A percentile compares a stretch with the other conserved stretches of the same genome.
phyloP scores from a whole-genome alignment of 768 basidiomycete genomes.

The Podaxis carcinomalis region DNA sequence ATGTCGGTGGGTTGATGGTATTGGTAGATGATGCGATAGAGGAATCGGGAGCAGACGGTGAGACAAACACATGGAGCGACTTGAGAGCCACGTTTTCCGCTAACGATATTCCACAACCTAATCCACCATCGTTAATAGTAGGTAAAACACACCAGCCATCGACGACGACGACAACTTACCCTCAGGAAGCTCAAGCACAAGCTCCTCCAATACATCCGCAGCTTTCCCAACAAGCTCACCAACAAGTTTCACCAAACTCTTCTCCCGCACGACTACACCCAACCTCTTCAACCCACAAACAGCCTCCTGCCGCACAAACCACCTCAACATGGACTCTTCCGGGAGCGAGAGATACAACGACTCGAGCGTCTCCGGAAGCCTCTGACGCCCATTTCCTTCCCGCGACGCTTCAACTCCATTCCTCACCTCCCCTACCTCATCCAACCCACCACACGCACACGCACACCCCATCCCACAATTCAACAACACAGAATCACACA shows the following conservation, averaged over 20 bases:
- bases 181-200: neutral
- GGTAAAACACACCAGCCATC: too few relatives aligned
- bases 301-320: neutral
- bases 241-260: neutral
- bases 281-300: neutral
- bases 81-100: neutral
- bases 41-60: neutral
- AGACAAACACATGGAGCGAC: neutral
- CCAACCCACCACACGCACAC: neutral
- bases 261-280: neutral
- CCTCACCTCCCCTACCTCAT: neutral
- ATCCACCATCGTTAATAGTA: neutral
- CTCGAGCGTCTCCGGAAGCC: neutral
- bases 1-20: neutral
- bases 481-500: conserved; percentile 9
- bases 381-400: neutral
- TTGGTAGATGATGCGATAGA: neutral
- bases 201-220: neutral
- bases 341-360: neutral
- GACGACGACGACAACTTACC: neutral
- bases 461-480: neutral
- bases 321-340: conserved; percentile 5
- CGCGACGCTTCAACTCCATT: neutral
- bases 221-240: neutral
- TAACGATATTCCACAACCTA: neutral